Evolutionary conservation across 2,329 filamentous ascomycete species (phyloP), one percentile per base, ranked within the genome.

Genomic region (Zymoseptoria ardabiliae): DNA sequence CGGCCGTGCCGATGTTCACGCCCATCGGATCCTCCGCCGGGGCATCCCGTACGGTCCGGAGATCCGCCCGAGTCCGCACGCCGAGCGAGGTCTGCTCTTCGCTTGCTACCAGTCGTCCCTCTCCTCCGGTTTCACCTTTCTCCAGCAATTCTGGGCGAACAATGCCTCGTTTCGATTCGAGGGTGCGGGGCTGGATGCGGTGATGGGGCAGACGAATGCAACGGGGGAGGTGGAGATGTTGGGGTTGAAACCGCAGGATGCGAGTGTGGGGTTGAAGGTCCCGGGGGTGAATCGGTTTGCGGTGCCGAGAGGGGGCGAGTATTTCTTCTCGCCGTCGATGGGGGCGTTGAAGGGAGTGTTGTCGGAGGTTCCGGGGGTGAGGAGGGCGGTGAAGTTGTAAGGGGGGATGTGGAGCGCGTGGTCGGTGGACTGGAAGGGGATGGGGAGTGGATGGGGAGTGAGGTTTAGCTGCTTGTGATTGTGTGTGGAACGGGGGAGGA

Each of bases 281-380:
- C 61, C 60, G 2, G 65, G 62, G 17, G 60, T 68, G 41, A 62
- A 65, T 52, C 66, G 67, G 55, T 79, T 77, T 73, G 77, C 79
- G 2, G 65, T 76, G 35, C 70, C 74, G 0, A 72, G 67, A 25
- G 77, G 77, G 13, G 77, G 77, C 4, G 77, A 79, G 58, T 79
- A 79, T 57, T 78, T 79, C 69, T 79, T 79, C 64, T 71, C 75
- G 22, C 77, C 77, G 6, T 77, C 75, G 2, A 72, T 79, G 50
- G 56, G 68, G 50, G 64, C 65, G 10, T 35, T 68, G 48, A 66
- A n/a, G 53, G 62, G 58, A 1, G 60, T 62, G 22, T 28, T 69
- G 56, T 59, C 65, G 10, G 61, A 58, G 52, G 67, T 68, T 11
- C 56, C 55, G 22, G 28, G 28, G 7, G 2, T 13, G 28, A 9